phyloP scores from a whole-genome alignment of 768 basidiomycete genomes.

The Russula griseocarnosa region DNA sequence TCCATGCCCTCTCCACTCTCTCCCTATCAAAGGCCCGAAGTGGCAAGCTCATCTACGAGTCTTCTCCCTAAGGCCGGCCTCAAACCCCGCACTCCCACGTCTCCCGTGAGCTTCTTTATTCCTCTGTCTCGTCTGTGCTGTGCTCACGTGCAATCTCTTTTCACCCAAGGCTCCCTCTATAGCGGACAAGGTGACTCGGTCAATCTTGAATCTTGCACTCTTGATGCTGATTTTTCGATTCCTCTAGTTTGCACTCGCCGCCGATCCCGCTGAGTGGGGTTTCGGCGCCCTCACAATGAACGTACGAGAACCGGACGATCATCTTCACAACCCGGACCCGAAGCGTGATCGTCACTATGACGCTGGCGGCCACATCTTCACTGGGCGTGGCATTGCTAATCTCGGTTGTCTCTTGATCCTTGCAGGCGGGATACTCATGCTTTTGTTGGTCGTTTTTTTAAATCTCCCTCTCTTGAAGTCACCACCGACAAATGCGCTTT shows the following conservation, averaged over 20 bases:
- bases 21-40: slow-evolving; percentile 20
- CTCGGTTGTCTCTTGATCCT: slow-evolving; percentile 62
- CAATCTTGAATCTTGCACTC: background rate
- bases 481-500: background rate
- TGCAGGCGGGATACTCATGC: slow-evolving; percentile 42
- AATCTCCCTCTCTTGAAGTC: background rate
- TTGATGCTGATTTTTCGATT: background rate
- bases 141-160: background rate
- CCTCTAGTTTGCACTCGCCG: slow-evolving; percentile 39
- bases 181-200: slow-evolving; percentile 18
- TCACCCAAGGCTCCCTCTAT: slow-evolving; percentile 18
- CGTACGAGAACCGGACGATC: slow-evolving; percentile 56
- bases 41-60: slow-evolving; percentile 21
- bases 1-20: slow-evolving; percentile 3
- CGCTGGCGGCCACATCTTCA: slow-evolving; percentile 54
- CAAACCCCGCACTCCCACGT: background rate
- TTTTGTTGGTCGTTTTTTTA: slow-evolving; percentile 48
- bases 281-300: slow-evolving; percentile 42
- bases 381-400: slow-evolving; percentile 59
- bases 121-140: background rate
- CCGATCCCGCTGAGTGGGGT: slow-evolving; percentile 50
- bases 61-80: slow-evolving; percentile 15
- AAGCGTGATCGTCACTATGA: slow-evolving; percentile 52
- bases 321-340: slow-evolving; percentile 61
- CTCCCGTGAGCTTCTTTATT: slow-evolving; percentile 5